Conservation (phyloP, 768 basidiomycete species). For the Russula compacta region DNA sequence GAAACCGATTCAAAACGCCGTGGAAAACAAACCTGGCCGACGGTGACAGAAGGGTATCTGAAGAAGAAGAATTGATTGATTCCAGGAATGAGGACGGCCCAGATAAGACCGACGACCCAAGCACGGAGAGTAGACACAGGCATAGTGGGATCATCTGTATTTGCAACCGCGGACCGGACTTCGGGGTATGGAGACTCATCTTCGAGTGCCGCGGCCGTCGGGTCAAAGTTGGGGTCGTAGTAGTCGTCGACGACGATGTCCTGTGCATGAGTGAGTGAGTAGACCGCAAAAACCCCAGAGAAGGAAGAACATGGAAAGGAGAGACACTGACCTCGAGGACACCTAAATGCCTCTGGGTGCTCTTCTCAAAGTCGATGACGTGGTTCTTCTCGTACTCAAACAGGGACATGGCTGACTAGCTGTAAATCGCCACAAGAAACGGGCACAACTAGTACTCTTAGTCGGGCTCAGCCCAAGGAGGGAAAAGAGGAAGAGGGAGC, state of each 20-base stretch:
- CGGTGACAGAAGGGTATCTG: slow-evolving; percentile 43
- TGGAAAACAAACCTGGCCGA: slow-evolving; percentile 22
- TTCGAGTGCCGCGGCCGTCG: slow-evolving; percentile 25
- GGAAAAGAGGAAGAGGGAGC: not conserved
- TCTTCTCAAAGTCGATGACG: slow-evolving; percentile 19
- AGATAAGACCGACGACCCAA: slow-evolving; percentile 33
- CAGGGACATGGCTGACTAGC: slow-evolving; percentile 15
- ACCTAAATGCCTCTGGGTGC: not conserved
- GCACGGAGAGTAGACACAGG: slow-evolving; percentile 30
- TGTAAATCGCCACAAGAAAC: not conserved
- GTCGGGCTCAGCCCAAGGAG: not conserved
- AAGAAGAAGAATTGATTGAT: slow-evolving; percentile 76
- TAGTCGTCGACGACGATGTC: slow-evolving; percentile 20
- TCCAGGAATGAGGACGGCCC: slow-evolving; percentile 55
- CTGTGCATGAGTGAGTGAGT: not conserved
- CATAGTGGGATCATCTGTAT: slow-evolving; percentile 39
- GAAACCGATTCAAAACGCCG: not conserved
- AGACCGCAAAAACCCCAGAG: not conserved
- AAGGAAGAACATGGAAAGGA: not conserved
- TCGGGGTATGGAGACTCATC: slow-evolving; percentile 49
- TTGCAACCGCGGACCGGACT: slow-evolving; percentile 42
- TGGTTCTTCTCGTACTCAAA: slow-evolving; percentile 19
- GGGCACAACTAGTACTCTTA: not conserved
- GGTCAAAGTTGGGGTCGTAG: slow-evolving; percentile 31
- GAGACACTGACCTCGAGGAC: not conserved